Conservation (phyloP, 805 yeast genomes). For the Candida palmyrensis region DNA sequence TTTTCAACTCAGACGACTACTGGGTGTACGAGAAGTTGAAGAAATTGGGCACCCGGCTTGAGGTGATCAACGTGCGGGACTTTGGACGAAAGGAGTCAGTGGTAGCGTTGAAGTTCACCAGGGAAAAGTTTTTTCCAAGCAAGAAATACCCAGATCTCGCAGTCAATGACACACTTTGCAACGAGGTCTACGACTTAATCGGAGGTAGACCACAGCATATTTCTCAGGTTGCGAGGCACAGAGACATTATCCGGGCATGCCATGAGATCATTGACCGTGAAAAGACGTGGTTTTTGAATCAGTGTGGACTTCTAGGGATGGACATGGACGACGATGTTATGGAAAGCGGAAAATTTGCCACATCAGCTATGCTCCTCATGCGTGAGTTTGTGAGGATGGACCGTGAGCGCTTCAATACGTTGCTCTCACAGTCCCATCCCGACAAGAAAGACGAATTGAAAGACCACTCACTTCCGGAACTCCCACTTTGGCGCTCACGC, state of each 20-base stretch:
- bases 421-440: conserved; percentile 33
- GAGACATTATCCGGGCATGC: conserved; percentile 54
- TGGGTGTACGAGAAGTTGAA: conserved; percentile 81
- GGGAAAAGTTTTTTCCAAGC: conserved; percentile 36
- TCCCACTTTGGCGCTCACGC: conserved; percentile 80
- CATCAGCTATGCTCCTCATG: conserved; percentile 70
- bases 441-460: conserved; percentile 10
- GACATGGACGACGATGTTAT: conserved; percentile 88
- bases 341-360: conserved; percentile 74
- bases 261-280: conserved; percentile 72
- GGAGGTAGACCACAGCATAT: conserved; percentile 87
- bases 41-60: conserved; percentile 66
- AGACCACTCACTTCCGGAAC: conserved; percentile 59
- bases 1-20: conserved; percentile 79
- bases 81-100: conserved; percentile 52
- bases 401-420: conserved; percentile 24
- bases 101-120: conserved; percentile 46
- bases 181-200: conserved; percentile 58
- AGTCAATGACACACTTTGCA: conserved; percentile 34
- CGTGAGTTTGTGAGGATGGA: conserved; percentile 70
- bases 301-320: conserved; percentile 71
- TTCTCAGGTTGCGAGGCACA: conserved; percentile 60
- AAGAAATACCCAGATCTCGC: conserved; percentile 30
- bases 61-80: conserved; percentile 65
- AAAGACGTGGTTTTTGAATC: conserved; percentile 80